Evolutionary conservation across 306 rosid species (phyloP).

Genomic region (Sindora glabra): DNA sequence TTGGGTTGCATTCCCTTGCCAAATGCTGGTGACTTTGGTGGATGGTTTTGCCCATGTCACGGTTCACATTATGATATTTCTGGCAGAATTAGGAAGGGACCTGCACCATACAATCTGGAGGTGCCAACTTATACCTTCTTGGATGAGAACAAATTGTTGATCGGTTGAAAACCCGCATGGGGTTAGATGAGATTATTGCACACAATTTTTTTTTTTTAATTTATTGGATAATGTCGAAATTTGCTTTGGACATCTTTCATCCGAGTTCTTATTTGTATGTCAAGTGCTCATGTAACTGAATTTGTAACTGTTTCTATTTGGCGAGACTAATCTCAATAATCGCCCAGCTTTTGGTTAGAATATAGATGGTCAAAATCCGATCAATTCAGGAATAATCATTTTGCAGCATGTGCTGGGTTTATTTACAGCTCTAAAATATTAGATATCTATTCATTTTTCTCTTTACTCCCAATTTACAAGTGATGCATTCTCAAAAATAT

Average conservation of each 20-base stretch:
- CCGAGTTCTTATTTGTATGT: conserved; percentile 11
- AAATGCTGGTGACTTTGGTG: conserved; percentile 82
- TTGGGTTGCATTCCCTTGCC: conserved; percentile 90
- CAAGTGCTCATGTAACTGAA: conserved; percentile 31
- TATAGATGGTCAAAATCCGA: conserved; percentile 11
- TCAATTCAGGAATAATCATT: conserved; percentile 15
- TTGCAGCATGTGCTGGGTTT: not conserved
- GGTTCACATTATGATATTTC: conserved; percentile 84
- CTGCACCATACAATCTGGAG: conserved; percentile 86
- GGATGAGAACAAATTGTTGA: conserved; percentile 58
- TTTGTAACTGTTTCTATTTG: conserved; percentile 16
- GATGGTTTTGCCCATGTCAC: conserved; percentile 93
- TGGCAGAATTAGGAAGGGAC: conserved; percentile 82
- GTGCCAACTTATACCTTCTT: conserved; percentile 73
- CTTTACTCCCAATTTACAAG: too few species aligned
- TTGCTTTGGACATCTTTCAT: conserved; percentile 24
- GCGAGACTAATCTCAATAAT: conserved; percentile 36
- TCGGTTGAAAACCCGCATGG: conserved; percentile 49
- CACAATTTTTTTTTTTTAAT: conserved; percentile 13
- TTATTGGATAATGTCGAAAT: conserved; percentile 50
- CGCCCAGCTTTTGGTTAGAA: conserved; percentile 24
- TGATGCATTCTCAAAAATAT: too few species aligned
- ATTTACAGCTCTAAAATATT: too few species aligned
- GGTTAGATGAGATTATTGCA: not conserved
- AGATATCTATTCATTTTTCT: too few species aligned